phyloP scores from a whole-genome alignment of 345 rosid genomes.

The Rhizophora mangle region DNA sequence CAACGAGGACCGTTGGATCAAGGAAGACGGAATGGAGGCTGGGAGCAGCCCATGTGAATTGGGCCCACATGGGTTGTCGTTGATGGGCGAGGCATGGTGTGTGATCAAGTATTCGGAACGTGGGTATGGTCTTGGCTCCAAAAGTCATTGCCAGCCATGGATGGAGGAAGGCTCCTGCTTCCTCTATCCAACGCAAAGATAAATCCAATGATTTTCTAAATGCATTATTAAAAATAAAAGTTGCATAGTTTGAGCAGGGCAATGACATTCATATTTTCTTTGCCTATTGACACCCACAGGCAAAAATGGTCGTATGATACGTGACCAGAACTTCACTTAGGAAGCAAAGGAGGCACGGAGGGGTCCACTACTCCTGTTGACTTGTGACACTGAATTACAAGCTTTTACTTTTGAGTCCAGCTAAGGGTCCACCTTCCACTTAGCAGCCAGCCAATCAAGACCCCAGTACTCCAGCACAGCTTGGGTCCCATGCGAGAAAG shows the following conservation, averaged over 20 bases:
- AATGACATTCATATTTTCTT: no score
- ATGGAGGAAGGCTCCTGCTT: no score
- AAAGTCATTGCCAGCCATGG: slow-evolving; percentile 4
- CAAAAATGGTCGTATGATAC: background rate
- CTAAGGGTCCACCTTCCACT: slow-evolving; percentile 23
- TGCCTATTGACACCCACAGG: background rate
- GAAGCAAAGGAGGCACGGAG: background rate
- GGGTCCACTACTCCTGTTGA: slow-evolving; percentile 23
- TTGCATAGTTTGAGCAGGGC: no score
- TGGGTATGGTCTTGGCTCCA: slow-evolving; percentile 13
- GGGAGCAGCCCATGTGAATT: slow-evolving; percentile 29
- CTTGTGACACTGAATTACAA: slow-evolving; percentile 15
- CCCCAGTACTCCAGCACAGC: slow-evolving; percentile 6
- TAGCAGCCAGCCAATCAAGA: slow-evolving; percentile 27
- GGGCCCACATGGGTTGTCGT: slow-evolving; percentile 43
- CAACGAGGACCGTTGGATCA: slow-evolving; percentile 27
- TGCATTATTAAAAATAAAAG: no score
- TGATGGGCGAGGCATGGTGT: slow-evolving; percentile 22
- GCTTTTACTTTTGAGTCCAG: slow-evolving; percentile 14
- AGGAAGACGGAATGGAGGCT: background rate
- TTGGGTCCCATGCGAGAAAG: slow-evolving; percentile 12
- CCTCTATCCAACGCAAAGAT: no score
- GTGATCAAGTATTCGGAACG: background rate
- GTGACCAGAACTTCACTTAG: background rate
- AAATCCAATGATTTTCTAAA: background rate